phyloP scores from a whole-genome alignment of 768 basidiomycete species.

The Lentinula raphanica region DNA sequence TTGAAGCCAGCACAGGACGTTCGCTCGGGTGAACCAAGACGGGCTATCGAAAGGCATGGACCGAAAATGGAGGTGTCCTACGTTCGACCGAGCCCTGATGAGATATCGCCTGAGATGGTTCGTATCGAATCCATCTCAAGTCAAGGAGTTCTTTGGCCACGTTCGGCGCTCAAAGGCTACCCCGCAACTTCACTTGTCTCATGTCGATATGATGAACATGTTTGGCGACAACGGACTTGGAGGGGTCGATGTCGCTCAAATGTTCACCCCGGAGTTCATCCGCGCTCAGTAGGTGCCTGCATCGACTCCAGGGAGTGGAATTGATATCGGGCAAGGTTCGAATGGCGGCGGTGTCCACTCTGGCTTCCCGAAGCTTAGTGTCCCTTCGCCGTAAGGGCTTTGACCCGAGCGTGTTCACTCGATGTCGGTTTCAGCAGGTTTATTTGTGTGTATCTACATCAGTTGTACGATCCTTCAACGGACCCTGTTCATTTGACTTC shows the following conservation, averaged over 20 bases:
- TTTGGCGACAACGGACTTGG: conserved; percentile 40
- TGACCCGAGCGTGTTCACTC: too few relatives aligned
- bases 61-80: conserved; percentile 32
- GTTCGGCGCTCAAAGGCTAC: conserved; percentile 11
- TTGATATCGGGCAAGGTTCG: conserved; percentile 10
- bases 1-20: conserved; percentile 26
- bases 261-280: conserved; percentile 17
- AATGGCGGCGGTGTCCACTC: conserved; percentile 13
- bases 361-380: conserved; percentile 31
- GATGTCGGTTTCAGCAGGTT: neutral
- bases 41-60: conserved; percentile 20
- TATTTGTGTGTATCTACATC: neutral
- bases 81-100: conserved; percentile 38
- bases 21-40: neutral
- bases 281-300: neutral
- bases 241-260: conserved; percentile 28
- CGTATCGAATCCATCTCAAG: conserved; percentile 29
- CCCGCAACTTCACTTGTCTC: conserved; percentile 49
- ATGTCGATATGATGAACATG: conserved; percentile 57
- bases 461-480: neutral
- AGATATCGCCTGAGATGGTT: conserved; percentile 41
- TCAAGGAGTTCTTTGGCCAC: conserved; percentile 30
- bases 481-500: neutral
- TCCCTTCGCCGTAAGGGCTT: conserved; percentile 27
- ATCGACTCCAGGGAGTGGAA: neutral